phyloP scores from a whole-genome alignment of 2,329 filamentous ascomycete genomes.

The Talaromyces sp. region DNA sequence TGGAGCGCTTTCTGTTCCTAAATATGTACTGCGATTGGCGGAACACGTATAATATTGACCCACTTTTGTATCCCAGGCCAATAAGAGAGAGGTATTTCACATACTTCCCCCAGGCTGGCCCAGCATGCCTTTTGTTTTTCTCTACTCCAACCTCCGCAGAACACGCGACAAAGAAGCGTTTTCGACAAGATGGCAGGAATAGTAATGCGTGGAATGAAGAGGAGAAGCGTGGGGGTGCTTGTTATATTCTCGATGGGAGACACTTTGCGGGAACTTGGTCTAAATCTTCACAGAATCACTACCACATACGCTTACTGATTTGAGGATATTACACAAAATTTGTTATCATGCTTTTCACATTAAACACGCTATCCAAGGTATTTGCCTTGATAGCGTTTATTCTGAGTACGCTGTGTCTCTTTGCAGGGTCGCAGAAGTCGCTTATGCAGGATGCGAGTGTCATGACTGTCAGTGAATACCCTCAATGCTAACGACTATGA shows the following conservation, averaged over 20 bases:
- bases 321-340: neutral
- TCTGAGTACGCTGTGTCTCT: slow-evolving; percentile 55
- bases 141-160: neutral
- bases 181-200: neutral
- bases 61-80: neutral
- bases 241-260: neutral
- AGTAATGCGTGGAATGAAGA: neutral
- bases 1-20: too few species aligned
- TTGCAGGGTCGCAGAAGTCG: slow-evolving; percentile 51
- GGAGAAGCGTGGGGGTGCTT: too few species aligned
- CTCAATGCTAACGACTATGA: neutral
- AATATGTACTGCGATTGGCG: too few species aligned
- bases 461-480: slow-evolving; percentile 43
- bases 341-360: slow-evolving; percentile 6
- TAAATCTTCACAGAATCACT: neutral
- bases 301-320: neutral
- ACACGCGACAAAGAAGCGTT: neutral
- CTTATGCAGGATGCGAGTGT: slow-evolving; percentile 55
- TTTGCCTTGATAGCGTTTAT: slow-evolving; percentile 51
- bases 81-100: neutral
- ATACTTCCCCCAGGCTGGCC: slow-evolving; percentile 1
- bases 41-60: neutral
- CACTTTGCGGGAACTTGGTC: neutral
- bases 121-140: neutral
- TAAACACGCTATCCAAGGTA: slow-evolving; percentile 42